Conservation (phyloP, 306 rosid genomes). For the Coriaria nepalensis region DNA sequence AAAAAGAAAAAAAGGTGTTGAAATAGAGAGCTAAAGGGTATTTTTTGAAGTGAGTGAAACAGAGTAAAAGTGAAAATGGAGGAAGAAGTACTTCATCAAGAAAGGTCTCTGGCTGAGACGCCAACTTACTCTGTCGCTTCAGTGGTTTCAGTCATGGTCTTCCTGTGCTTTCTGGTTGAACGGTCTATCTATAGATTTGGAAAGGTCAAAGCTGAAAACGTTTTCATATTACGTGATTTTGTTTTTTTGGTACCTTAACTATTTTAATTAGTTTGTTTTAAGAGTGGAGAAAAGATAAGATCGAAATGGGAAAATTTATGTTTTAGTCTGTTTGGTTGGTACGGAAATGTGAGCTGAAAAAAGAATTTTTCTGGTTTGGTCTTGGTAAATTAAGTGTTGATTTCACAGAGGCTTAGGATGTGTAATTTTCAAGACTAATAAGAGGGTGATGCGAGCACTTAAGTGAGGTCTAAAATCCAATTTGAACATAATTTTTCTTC, state of each 20-base stretch:
- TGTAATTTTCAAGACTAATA: too few relatives aligned
- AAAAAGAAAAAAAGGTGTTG: conserved; percentile 15
- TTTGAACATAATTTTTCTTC: too few relatives aligned
- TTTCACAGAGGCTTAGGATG: background rate
- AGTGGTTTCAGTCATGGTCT: conserved; percentile 77
- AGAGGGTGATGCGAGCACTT: too few relatives aligned
- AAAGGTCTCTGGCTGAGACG: conserved; percentile 78
- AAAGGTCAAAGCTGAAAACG: conserved; percentile 27
- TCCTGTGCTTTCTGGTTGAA: conserved; percentile 63
- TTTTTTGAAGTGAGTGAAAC: conserved; percentile 9
- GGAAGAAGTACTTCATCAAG: conserved; percentile 30
- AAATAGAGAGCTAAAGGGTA: conserved; percentile 9
- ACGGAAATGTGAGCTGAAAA: conserved; percentile 9
- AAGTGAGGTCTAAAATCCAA: too few relatives aligned
- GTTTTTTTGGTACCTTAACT: background rate
- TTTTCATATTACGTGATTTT: background rate
- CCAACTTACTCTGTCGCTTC: conserved; percentile 96
- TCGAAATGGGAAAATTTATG: background rate
- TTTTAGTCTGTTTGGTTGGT: conserved; percentile 4
- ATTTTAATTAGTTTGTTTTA: background rate
- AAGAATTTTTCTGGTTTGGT: background rate
- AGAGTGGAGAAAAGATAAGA: background rate
- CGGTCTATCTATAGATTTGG: conserved; percentile 76
- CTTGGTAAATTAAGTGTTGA: background rate
- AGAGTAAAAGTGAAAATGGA: conserved; percentile 3